These are phyloP conservation scores for Esteya vermicola DNA, from an alignment of 2,329 filamentous ascomycete genomes.

Conservation along the genomic window DNA sequence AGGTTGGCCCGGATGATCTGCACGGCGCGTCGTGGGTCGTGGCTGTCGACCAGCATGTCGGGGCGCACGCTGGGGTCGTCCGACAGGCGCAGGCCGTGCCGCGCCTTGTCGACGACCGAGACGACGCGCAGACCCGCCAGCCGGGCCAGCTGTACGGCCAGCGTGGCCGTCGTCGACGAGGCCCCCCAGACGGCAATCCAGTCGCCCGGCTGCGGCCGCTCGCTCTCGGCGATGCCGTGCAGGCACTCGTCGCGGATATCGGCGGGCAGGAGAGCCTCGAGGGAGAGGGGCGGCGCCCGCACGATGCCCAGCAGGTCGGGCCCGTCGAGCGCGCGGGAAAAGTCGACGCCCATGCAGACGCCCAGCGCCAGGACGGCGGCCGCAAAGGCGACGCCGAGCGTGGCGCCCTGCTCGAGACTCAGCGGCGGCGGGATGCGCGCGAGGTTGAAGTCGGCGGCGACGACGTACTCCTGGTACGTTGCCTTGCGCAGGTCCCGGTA, in stretches of 20 bases:
- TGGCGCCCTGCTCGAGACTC: constrained; percentile 40
- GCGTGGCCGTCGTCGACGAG: constrained; percentile 55
- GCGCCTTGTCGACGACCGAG: constrained; percentile 50
- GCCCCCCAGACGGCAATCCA: constrained; percentile 65
- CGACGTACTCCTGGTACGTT: constrained; percentile 55
- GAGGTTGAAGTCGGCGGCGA: constrained; percentile 50
- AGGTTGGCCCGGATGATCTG: constrained; percentile 48
- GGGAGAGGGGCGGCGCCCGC: constrained; percentile 25
- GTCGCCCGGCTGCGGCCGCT: constrained; percentile 41
- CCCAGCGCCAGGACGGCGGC: constrained; percentile 53
- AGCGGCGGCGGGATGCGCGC: constrained; percentile 43
- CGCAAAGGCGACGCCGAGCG: constrained; percentile 57
- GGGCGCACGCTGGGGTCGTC: constrained; percentile 28
- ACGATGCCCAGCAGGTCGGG: constrained; percentile 45
- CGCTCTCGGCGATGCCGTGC: constrained; percentile 36
- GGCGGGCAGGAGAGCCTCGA: constrained; percentile 33
- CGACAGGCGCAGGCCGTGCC: constrained; percentile 46
- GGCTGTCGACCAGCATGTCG: constrained; percentile 55
- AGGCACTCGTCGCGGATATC: constrained; percentile 53
- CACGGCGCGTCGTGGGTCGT: constrained; percentile 50
- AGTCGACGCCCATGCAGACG: constrained; percentile 56
- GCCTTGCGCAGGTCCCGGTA: constrained; percentile 60
- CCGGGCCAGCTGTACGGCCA: constrained; percentile 54
- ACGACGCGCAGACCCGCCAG: constrained; percentile 51
- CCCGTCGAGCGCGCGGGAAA: constrained; percentile 33